Conservation (phyloP, 257 asterid genomes). For the Plantago elongata region DNA sequence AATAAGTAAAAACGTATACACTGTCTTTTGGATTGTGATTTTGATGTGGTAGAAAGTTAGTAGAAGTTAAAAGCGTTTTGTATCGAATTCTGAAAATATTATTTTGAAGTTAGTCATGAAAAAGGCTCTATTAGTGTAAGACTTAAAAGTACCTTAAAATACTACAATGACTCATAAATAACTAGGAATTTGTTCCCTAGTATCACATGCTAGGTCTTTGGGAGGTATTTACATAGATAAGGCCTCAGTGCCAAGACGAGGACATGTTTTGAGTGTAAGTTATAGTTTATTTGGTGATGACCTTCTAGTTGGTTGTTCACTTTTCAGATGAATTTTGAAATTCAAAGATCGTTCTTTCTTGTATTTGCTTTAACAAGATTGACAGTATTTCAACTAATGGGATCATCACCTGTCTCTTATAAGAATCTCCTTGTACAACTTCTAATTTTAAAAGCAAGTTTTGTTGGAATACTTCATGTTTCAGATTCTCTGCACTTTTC, state of each 20-base stretch:
- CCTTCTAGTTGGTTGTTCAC: neutral
- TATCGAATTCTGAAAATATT: neutral
- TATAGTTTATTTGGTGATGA: no score
- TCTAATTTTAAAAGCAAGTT: neutral
- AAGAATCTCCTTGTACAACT: neutral
- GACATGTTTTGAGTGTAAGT: no score
- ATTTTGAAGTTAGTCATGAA: neutral
- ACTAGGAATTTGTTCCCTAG: neutral
- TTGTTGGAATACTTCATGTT: neutral
- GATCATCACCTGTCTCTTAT: neutral
- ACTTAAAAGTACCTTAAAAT: no score
- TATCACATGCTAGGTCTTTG: neutral
- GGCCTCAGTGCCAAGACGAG: neutral
- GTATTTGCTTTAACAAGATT: neutral
- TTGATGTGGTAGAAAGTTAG: no score
- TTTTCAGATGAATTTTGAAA: neutral
- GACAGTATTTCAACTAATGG: neutral
- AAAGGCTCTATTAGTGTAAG: no score
- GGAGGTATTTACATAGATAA: neutral
- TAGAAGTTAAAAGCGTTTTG: no score
- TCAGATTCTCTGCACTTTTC: neutral
- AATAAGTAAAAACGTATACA: no score
- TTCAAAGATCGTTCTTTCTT: neutral
- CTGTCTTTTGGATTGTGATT: no score
- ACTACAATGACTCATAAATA: no score